These are phyloP conservation scores for Heliocybe sulcata DNA, from an alignment of 1,284 basidiomycete species.

Conservation along the genomic window DNA sequence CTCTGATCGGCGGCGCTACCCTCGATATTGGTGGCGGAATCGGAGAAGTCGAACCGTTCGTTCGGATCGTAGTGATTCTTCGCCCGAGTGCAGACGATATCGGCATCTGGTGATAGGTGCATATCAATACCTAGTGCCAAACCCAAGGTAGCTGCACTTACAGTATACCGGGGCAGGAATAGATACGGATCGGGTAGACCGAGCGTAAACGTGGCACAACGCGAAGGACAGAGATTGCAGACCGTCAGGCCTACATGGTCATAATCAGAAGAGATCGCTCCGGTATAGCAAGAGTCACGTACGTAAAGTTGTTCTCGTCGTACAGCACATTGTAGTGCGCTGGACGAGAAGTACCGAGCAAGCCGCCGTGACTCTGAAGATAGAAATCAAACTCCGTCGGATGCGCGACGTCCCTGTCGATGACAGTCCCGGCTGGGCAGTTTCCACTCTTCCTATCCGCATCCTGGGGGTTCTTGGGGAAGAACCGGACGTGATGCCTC, in stretches of 20 bases:
- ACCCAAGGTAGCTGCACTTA: slow-evolving; percentile 26
- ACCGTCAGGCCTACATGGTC: slow-evolving; percentile 44
- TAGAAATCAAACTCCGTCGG: slow-evolving; percentile 81
- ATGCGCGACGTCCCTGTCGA: slow-evolving; percentile 64
- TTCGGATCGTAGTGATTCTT: slow-evolving; percentile 76
- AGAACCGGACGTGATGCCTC: slow-evolving; percentile 72
- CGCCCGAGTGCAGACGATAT: slow-evolving; percentile 75
- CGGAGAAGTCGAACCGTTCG: slow-evolving; percentile 41
- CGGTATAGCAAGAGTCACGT: slow-evolving; percentile 15
- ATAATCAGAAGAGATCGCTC: slow-evolving; percentile 4
- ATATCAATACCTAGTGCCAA: no score
- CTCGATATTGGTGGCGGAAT: slow-evolving; percentile 38
- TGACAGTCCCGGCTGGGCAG: slow-evolving; percentile 68
- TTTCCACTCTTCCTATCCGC: slow-evolving; percentile 59
- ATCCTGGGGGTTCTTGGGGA: slow-evolving; percentile 46
- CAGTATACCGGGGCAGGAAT: slow-evolving; percentile 83
- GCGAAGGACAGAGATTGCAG: slow-evolving; percentile 69
- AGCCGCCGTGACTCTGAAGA: slow-evolving; percentile 66
- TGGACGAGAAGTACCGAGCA: slow-evolving; percentile 43
- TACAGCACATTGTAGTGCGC: slow-evolving; percentile 64
- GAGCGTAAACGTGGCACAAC: slow-evolving; percentile 75
- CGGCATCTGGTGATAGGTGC: slow-evolving; percentile 47
- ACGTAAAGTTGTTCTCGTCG: slow-evolving; percentile 52
- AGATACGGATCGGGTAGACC: slow-evolving; percentile 77
- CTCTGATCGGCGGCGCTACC: slow-evolving; percentile 30